These are phyloP conservation scores for Conticribra weissflogii DNA, from an alignment of 108 stramenopile species.

Conservation along the genomic window DNA sequence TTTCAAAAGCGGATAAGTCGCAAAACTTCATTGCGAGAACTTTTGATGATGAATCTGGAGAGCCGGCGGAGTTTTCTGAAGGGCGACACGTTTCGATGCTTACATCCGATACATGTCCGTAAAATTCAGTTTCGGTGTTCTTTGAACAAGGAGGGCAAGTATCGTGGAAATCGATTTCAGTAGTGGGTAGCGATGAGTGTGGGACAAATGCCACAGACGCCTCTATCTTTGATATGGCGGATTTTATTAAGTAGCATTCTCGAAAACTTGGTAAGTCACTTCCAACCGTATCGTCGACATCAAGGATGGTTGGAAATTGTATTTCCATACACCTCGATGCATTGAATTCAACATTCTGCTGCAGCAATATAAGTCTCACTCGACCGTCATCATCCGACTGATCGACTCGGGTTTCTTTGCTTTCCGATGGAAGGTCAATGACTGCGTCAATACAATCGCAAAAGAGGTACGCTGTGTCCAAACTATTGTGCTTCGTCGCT, in stretches of 20 bases:
- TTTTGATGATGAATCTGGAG: constrained; percentile 30
- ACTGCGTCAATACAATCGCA: too few species aligned
- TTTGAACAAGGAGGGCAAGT: background rate
- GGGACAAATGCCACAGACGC: constrained; percentile 46
- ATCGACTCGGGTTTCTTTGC: too few species aligned
- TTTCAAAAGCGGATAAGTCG: constrained; percentile 28
- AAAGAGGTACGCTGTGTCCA: too few species aligned
- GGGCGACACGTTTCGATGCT: constrained; percentile 8
- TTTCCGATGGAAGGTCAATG: too few species aligned
- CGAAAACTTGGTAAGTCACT: constrained; percentile 9
- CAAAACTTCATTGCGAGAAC: constrained; percentile 15
- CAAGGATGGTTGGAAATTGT: constrained; percentile 5
- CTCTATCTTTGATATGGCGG: constrained; percentile 16
- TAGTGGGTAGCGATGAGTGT: constrained; percentile 33
- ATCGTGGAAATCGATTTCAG: background rate
- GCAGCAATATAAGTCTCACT: too few species aligned
- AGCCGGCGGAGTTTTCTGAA: constrained; percentile 1
- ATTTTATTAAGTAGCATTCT: constrained; percentile 19
- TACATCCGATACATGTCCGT: constrained; percentile 8
- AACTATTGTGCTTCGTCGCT: too few species aligned
- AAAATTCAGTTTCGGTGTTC: constrained; percentile 13
- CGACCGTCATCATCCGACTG: too few species aligned
- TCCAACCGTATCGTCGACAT: constrained; percentile 21
- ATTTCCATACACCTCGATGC: constrained; percentile 11
- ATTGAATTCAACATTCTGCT: too few species aligned